Evolutionary conservation across 257 asterid species (phyloP).

Genomic region (Salvia splendens): DNA sequence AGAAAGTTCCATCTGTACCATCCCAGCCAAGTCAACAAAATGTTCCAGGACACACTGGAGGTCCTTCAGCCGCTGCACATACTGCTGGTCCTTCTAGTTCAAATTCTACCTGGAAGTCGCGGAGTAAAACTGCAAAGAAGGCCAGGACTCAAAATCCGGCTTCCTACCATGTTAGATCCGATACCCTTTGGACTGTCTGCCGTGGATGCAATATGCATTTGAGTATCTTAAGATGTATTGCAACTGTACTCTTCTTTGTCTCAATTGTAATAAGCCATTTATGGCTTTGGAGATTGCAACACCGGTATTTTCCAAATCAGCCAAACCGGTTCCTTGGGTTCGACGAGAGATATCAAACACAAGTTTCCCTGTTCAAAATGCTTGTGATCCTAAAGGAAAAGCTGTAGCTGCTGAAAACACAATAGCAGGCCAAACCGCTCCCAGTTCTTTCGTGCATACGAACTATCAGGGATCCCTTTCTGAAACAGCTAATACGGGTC

Average conservation of each 20-base stretch:
- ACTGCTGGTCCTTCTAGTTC: neutral
- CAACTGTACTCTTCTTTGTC: constrained; percentile 62
- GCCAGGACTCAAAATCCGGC: constrained; percentile 32
- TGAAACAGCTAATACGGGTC: constrained; percentile 24
- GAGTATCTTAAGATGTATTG: constrained; percentile 59
- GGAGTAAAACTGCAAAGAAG: constrained; percentile 36
- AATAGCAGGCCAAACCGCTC: constrained; percentile 33
- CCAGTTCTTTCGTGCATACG: too few species aligned
- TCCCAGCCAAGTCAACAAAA: neutral
- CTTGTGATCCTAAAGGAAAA: constrained; percentile 36
- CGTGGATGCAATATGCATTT: constrained; percentile 58
- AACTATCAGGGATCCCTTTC: too few species aligned
- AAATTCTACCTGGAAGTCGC: constrained; percentile 41
- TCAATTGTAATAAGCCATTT: constrained; percentile 47
- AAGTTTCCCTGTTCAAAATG: constrained; percentile 35
- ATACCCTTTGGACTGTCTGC: constrained; percentile 81
- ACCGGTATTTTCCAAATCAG: constrained; percentile 42
- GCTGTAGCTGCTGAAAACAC: constrained; percentile 40
- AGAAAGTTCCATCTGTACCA: constrained; percentile 39
- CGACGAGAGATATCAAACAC: constrained; percentile 33
- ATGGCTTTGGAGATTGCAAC: constrained; percentile 50
- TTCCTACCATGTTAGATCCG: constrained; percentile 30
- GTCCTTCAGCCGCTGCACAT: neutral
- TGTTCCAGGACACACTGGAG: neutral
- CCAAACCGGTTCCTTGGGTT: constrained; percentile 36